These are phyloP conservation scores for Ascobolus immersus DNA, from an alignment of 495 filamentous ascomycete genomes.

Conservation along the genomic window DNA sequence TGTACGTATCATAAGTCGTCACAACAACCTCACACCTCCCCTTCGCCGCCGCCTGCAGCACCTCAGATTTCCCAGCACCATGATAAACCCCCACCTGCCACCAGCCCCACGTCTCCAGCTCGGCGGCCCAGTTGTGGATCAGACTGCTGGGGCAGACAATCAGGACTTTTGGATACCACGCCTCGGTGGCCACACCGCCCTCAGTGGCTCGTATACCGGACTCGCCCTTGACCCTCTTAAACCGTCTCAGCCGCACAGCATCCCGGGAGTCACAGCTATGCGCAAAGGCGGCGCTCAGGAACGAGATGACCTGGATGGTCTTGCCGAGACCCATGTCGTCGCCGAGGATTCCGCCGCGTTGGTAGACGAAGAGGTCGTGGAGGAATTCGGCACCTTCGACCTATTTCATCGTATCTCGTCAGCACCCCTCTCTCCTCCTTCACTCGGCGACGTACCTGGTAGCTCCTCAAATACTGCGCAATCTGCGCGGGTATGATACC, in stretches of 20 bases:
- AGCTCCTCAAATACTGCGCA: slow-evolving; percentile 76
- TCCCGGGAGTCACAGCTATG: slow-evolving; percentile 86
- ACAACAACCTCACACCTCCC: slow-evolving; percentile 72
- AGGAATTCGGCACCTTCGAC: slow-evolving; percentile 66
- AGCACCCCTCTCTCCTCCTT: too few relatives aligned
- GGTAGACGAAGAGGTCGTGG: slow-evolving; percentile 74
- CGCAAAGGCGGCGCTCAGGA: slow-evolving; percentile 76
- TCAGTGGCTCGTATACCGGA: too few relatives aligned
- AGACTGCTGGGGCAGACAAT: slow-evolving; percentile 74
- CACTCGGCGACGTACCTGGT: too few relatives aligned
- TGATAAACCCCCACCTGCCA: slow-evolving; percentile 76
- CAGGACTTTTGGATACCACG: slow-evolving; percentile 69
- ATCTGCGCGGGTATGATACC: slow-evolving; percentile 76
- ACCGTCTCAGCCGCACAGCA: slow-evolving; percentile 72
- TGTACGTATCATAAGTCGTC: slow-evolving; percentile 80
- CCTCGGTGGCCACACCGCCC: slow-evolving; percentile 15
- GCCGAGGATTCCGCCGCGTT: slow-evolving; percentile 68
- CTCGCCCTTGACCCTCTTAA: slow-evolving; percentile 28
- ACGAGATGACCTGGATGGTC: slow-evolving; percentile 88
- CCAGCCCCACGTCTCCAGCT: slow-evolving; percentile 79
- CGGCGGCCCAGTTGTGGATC: slow-evolving; percentile 73
- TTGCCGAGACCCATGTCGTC: slow-evolving; percentile 98
- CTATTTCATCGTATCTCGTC: too few relatives aligned
- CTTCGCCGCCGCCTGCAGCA: slow-evolving; percentile 44
- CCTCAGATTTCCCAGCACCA: slow-evolving; percentile 43